Conservation (phyloP, 1,284 basidiomycete genomes). For the Marasmius fiardii region DNA sequence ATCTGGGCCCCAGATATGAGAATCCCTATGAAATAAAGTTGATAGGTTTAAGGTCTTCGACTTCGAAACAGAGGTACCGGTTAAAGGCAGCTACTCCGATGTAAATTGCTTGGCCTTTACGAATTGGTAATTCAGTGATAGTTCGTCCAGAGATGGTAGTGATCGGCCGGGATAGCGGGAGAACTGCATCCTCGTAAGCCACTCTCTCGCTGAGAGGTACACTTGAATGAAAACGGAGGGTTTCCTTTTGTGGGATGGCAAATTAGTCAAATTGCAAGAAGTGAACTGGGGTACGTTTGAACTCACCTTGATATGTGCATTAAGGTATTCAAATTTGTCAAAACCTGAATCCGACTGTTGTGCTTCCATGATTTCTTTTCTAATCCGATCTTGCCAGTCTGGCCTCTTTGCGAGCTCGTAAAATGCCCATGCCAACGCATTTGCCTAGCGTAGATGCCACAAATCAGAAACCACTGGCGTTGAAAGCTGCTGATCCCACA, state of each 20-base stretch:
- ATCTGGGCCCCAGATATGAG: conserved; percentile 9
- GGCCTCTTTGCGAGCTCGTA: conserved; percentile 2
- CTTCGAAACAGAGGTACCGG: neutral
- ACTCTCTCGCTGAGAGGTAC: conserved; percentile 11
- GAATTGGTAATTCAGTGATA: conserved; percentile 1
- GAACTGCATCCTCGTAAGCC: conserved; percentile 4
- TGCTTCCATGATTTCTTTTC: neutral
- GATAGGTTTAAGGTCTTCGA: too few relatives aligned
- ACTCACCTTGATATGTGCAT: conserved; percentile 6
- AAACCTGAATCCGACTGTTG: neutral
- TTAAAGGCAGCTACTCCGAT: conserved; percentile 5
- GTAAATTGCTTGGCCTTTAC: conserved; percentile 7
- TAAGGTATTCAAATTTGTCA: conserved; percentile 4
- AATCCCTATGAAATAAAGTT: neutral
- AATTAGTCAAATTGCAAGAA: neutral
- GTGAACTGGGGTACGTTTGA: neutral
- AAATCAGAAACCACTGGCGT: neutral
- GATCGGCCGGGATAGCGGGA: conserved; percentile 11
- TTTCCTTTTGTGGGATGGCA: conserved; percentile 8
- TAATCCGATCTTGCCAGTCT: conserved; percentile 1
- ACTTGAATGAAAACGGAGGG: conserved; percentile 9
- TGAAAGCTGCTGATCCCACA: neutral
- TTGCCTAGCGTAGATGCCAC: neutral
- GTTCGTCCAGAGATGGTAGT: neutral
- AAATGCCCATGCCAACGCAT: conserved; percentile 4